Evolutionary conservation across 179 eudicot genomes (phyloP), one percentile per base, ranked within the genome.

Genomic region (Spinacia oleracea): DNA sequence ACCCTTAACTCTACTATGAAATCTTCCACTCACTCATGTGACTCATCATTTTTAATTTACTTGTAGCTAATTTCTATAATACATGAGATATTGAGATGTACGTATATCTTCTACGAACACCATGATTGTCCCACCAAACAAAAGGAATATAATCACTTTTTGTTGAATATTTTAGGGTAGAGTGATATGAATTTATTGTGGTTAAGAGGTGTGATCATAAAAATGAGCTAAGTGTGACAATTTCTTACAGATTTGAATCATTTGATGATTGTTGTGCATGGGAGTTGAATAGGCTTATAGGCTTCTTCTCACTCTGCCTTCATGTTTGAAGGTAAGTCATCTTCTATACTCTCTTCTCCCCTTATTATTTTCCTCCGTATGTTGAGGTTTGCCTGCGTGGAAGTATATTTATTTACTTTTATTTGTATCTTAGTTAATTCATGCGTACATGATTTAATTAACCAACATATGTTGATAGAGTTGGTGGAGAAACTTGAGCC

Each of bases 81-180:
- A 9, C 14, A 8, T 45, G 12, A n/a, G n/a, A n/a, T n/a, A n/a
- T n/a, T n/a, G n/a, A n/a, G n/a, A n/a, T n/a, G n/a, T n/a, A n/a
- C n/a, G n/a, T n/a, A n/a, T 18, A 58, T 58, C 70, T 48, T 48
- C 42, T 23, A 46, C 62, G 50, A 72, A 58, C 45, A 58, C 74
- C 74, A 80, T 68, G 64, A 58, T 75, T 62, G 75, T 69, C 62
- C 42, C 69, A 25, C 72, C 68, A 70, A 46, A 10, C 51, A 62
- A 67, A 70, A 70, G 45, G 63, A 42, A 74, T 38, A 6, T 72
- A 8, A n/a, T 60, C 32, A 46, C 35, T 32, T 55, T 55, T 59
- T 27, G 16, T 74, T 42, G 75, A 45, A 80, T 43, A 12, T 68
- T 43, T 29, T 51, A 75, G 46, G 8, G 70, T 55, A 60, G 56